Evolutionary conservation across 805 yeast species (phyloP), one percentile per base, ranked within the genome.

Genomic region (Ogataea naganishii): DNA sequence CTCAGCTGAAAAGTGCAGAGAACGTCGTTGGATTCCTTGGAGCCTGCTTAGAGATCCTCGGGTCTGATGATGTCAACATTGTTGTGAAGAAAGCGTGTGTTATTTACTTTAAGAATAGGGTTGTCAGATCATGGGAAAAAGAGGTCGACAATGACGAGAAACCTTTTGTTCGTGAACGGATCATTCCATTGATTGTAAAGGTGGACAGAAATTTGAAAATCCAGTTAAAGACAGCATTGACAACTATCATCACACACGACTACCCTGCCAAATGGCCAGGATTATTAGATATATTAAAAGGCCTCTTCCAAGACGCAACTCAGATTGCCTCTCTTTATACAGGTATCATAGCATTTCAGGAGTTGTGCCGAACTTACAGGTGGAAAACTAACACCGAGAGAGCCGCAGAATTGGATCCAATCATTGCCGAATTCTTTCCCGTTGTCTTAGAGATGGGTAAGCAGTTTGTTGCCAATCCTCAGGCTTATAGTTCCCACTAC

Each of bases 101-200:
- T 1, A 78, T 89, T 15, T 88, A 76, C 53, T 75, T 89, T 58
- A 89, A 89, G 50, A 92, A 89, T 53, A 65, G 75, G 33, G 64
- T 86, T 12, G 55, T 66, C 9, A 67, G 71, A 27, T 65, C 69
- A 36, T 92, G 97, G 97, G 42, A 43, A 6, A 31, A 30, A 3
- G 54, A 47, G 19, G 73, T 84, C 9, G 80, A 75, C 39, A 58
- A 61, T 4, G 86, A 71, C 36, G 96, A 89, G 49, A 81, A 77
- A 46, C 83, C 82, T 3, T 61, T 69, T 15, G 73, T 92, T 39
- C 71, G 79, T 37, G 80, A 76, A 13, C 67, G 85, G 40, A 47
- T 92, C 20, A 58, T 86, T 18, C 66, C 74, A 1, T 77, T 85
- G 0, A 56, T 88, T 44, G 67, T 75, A 7, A 47, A 50, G 13